Evolutionary conservation across 768 basidiomycete genomes (phyloP), one percentile per base, ranked within the genome.

Genomic region (Leccinum obscurum): DNA sequence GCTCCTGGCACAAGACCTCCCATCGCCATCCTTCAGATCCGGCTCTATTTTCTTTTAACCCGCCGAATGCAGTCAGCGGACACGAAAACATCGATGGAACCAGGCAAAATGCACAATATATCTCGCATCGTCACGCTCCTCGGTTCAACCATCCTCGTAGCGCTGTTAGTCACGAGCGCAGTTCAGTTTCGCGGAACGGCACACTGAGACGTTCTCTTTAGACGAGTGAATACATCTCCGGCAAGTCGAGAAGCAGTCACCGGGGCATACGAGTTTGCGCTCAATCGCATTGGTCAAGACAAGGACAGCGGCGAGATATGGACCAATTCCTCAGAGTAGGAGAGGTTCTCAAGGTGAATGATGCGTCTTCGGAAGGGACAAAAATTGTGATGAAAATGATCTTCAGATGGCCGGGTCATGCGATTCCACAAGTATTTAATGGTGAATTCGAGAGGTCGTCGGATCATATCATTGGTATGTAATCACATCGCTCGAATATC

Each of bases 251-350:
- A 92, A 46, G 85, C 83, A 17, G 85, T 98, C 62, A 85, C 86
- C 41, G 88, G 92, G 67, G 92, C 95, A 13, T 98, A 95, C 72
- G 95, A 98, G 71, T 97, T 93, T 68, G 95, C 95, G 0, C 80
- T 98, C 56, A 87, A 85, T 66, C 85, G 94, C 63, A 86, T 97
- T 51, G 95, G 95, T 17, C 88, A 91, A 71, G 96, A 98, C 75
- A 90, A 92, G 67, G 92, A 95, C 62, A 90, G 92, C 57, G 92
- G 90, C 9, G 87, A 90, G 57, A 93, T 99, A 39, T 98, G 96
- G 95, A 83, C 69, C 85, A 89, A 60, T 98, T 97, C 72, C 74
- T 99, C 54, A 87, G 85, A 64, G 82, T 86, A 15, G 89, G 86
- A 46, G 90, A 90, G 78, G 92, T 91, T 28, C 28, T 28, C 95